Evolutionary conservation across 495 filamentous ascomycete genomes (phyloP), one percentile per base, ranked within the genome.

Genomic region (Tetracladium setigerum): DNA sequence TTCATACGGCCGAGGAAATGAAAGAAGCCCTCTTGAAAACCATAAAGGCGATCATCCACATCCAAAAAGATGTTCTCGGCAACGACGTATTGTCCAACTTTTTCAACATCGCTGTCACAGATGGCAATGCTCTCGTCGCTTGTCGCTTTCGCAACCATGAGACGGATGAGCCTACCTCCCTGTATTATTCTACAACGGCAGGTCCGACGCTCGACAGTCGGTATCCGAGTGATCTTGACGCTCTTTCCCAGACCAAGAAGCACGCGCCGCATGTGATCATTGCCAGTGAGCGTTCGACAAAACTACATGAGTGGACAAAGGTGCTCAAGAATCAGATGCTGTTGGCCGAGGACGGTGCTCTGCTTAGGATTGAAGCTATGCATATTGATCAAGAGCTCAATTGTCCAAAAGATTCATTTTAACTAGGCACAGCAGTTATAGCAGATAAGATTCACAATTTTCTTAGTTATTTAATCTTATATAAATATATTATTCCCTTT

Each of bases 191-290:
- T 13, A 68, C 67, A 18, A 64, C 60, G 39, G 72, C 73, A 4
- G 71, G 72, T 11, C 56, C 63, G 1, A 72, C 67, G 18, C 49
- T 74, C 37, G 75, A 76, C 39, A 42, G 65, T 8, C 72, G 73
- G 50, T 75, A 63, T 41, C 68, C 70, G 2, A 68, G 64, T 38
- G 53, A 68, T 46, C 60, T 65, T 1, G 67, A 46, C 39, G 41
- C 46, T 17, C 14, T 12, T n/a, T 31, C 34, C 6, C 24, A 33
- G 5, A 41, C 41, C 19, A 31, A 44, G 11, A 45, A 56, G 15
- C 68, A 70, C 57, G 70, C 69, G 5, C 63, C 56, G 30, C 72
- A 76, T 54, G 58, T 69, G 6, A 75, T 76, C 52, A 57, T 76
- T 30, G 69, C 70, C 13, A 72, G 69, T 46, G 72, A 76, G 56